These are phyloP conservation scores for Geoglossum cookeanum DNA, from an alignment of 2,329 filamentous ascomycete species.

Conservation along the genomic window DNA sequence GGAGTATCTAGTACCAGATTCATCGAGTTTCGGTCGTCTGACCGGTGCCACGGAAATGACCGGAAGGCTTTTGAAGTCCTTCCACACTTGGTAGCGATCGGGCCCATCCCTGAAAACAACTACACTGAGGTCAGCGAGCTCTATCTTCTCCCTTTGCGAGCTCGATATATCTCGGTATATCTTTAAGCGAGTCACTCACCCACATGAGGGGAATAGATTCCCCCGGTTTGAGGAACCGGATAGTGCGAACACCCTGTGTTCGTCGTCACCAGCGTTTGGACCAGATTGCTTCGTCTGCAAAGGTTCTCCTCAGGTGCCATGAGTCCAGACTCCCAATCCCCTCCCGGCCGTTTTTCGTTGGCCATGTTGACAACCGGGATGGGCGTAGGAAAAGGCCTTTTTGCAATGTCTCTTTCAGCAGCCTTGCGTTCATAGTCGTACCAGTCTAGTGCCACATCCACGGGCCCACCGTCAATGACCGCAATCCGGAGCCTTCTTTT, in stretches of 20 bases:
- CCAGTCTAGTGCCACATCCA: slow-evolving; percentile 22
- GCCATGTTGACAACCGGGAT: slow-evolving; percentile 42
- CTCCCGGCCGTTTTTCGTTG: slow-evolving; percentile 57
- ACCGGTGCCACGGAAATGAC: slow-evolving; percentile 58
- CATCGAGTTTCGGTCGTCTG: slow-evolving; percentile 53
- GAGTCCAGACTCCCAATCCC: slow-evolving; percentile 56
- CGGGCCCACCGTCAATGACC: slow-evolving; percentile 26
- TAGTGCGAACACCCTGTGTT: slow-evolving; percentile 36
- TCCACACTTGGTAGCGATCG: slow-evolving; percentile 41
- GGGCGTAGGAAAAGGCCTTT: neutral
- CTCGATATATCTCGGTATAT: neutral
- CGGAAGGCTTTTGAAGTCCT: slow-evolving; percentile 37
- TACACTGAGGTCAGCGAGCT: slow-evolving; percentile 11
- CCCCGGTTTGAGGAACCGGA: slow-evolving; percentile 50
- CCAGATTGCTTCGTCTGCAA: slow-evolving; percentile 54
- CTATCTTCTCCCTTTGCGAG: neutral
- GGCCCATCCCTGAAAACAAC: slow-evolving; percentile 53
- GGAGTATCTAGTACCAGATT: slow-evolving; percentile 47
- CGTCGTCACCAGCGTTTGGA: slow-evolving; percentile 39
- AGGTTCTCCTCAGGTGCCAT: slow-evolving; percentile 53
- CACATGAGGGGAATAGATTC: slow-evolving; percentile 50
- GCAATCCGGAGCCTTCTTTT: slow-evolving; percentile 22
- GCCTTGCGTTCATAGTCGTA: slow-evolving; percentile 1
- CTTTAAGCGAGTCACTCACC: slow-evolving; percentile 24
- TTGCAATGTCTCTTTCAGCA: slow-evolving; percentile 13